Evolutionary conservation across 352 stramenopile species (phyloP).

Genomic region (Globisporangium viniferum): DNA sequence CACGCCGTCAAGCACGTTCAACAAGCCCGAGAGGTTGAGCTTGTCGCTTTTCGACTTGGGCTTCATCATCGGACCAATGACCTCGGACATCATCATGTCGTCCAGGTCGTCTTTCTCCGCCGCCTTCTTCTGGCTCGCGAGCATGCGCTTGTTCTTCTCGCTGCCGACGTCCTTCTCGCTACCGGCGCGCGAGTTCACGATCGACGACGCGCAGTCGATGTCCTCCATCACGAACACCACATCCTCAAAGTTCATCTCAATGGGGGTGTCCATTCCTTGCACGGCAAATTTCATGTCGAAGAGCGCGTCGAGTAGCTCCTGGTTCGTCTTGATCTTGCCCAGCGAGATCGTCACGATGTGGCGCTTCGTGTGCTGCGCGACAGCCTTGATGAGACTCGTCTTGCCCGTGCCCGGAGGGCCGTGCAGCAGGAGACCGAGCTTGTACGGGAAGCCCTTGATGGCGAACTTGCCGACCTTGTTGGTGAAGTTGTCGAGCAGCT

Average conservation of each 20-base stretch:
- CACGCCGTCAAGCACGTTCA: slow-evolving; percentile 91
- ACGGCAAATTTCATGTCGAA: slow-evolving; percentile 52
- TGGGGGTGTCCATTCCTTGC: slow-evolving; percentile 35
- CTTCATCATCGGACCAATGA: slow-evolving; percentile 23
- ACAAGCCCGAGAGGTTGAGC: slow-evolving; percentile 76
- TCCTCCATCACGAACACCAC: slow-evolving; percentile 47
- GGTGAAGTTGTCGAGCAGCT: slow-evolving; percentile 75
- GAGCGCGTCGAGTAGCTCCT: slow-evolving; percentile 60
- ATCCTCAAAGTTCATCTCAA: slow-evolving; percentile 53
- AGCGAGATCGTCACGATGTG: slow-evolving; percentile 79
- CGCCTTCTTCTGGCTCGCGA: slow-evolving; percentile 8
- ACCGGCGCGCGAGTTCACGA: slow-evolving; percentile 26
- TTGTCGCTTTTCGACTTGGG: slow-evolving; percentile 27
- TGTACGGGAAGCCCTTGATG: too few species aligned
- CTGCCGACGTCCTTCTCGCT: neutral
- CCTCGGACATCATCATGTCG: slow-evolving; percentile 23
- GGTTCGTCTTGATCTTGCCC: slow-evolving; percentile 54
- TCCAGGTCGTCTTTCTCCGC: slow-evolving; percentile 28
- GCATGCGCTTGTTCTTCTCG: slow-evolving; percentile 9
- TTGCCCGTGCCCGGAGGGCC: slow-evolving; percentile 88
- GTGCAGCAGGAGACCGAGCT: slow-evolving; percentile 22
- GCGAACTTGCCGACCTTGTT: too few species aligned
- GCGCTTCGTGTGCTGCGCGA: slow-evolving; percentile 74
- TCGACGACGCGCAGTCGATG: slow-evolving; percentile 31
- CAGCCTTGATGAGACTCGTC: slow-evolving; percentile 87